phyloP scores from a whole-genome alignment of 305 asterid species.

The Striga hermonthica region DNA sequence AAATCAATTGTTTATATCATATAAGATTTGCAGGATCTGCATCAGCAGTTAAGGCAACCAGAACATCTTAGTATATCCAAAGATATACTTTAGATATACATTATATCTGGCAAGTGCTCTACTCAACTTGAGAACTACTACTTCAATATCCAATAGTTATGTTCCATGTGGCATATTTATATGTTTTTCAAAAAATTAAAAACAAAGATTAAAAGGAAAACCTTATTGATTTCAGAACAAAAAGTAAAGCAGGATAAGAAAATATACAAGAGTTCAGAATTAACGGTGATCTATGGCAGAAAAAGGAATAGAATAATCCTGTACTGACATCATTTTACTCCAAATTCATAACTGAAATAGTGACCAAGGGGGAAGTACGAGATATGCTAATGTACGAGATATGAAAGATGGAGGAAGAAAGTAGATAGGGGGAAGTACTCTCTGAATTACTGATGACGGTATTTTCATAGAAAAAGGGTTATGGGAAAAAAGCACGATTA shows the following conservation, averaged over 20 bases:
- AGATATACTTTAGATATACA: background rate
- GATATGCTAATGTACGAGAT: too few relatives aligned
- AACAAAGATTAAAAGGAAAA: background rate
- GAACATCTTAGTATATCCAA: conserved; percentile 3
- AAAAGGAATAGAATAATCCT: background rate
- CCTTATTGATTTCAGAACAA: background rate
- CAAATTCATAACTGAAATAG: conserved; percentile 7
- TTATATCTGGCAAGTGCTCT: background rate
- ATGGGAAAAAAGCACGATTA: background rate
- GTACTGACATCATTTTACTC: background rate
- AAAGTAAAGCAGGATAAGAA: background rate
- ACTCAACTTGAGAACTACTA: background rate
- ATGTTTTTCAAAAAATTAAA: background rate
- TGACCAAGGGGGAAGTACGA: too few relatives aligned
- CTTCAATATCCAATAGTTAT: conserved; percentile 8
- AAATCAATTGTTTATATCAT: background rate
- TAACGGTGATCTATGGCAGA: background rate
- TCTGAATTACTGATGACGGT: background rate
- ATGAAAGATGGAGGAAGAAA: too few relatives aligned
- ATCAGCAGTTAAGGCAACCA: background rate
- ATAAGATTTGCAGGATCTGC: background rate
- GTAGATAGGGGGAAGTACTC: too few relatives aligned
- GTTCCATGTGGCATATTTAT: conserved; percentile 3
- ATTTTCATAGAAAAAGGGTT: background rate
- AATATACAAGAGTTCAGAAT: background rate